A percentile compares a stretch with the other conserved stretches of the same genome.
Conservation (phyloP, 2,329 filamentous ascomycete genomes). For the Talaromyces piceae region DNA sequence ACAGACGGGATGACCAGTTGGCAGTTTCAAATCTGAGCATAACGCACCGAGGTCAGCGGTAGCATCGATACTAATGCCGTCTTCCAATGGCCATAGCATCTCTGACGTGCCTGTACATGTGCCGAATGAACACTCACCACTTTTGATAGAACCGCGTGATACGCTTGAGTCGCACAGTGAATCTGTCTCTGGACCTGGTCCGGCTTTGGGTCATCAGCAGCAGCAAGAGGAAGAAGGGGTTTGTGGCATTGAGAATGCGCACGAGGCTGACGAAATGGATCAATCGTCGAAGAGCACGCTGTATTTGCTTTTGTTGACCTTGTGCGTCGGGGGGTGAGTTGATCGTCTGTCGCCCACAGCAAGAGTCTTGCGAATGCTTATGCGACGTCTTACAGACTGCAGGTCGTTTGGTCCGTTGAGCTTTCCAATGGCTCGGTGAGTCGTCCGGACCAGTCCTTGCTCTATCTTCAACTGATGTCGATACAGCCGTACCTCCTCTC, state of each 20-base stretch:
- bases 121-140: slow-evolving; percentile 20
- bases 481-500: slow-evolving; percentile 65
- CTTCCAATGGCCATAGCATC: slow-evolving; percentile 13
- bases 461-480: neutral
- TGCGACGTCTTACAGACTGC: slow-evolving; percentile 51
- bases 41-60: too few species aligned
- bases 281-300: slow-evolving; percentile 64
- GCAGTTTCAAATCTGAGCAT: too few species aligned
- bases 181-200: slow-evolving; percentile 1
- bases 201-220: slow-evolving; percentile 1
- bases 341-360: neutral
- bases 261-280: slow-evolving; percentile 35
- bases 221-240: slow-evolving; percentile 13
- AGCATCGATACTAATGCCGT: slow-evolving; percentile 3
- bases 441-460: slow-evolving; percentile 7
- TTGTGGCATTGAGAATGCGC: slow-evolving; percentile 10
- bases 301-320: slow-evolving; percentile 79
- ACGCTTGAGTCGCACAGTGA: slow-evolving; percentile 11
- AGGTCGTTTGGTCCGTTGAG: slow-evolving; percentile 94
- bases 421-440: slow-evolving; percentile 77
- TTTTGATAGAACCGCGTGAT: slow-evolving; percentile 18
- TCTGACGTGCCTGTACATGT: too few species aligned
- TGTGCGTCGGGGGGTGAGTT: slow-evolving; percentile 64
- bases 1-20: too few species aligned
- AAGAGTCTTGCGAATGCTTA: too few species aligned